Percentiles rank a stretch among this genome's conserved stretches.
phyloP scores from a whole-genome alignment of 495 filamentous ascomycete genomes.

The Hypoxylon fragiforme region DNA sequence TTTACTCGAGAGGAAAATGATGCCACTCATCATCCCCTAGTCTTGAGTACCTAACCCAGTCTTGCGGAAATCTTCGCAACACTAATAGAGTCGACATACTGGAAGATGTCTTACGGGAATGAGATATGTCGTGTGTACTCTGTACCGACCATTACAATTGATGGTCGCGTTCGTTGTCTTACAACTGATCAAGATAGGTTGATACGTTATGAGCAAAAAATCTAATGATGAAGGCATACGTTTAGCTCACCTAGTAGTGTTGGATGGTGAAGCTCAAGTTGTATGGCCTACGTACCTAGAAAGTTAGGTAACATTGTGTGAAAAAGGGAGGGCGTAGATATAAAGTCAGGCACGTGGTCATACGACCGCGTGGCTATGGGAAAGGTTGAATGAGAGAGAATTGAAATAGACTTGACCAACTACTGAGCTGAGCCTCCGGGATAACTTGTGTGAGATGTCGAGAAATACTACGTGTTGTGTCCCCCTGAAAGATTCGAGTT shows the following conservation, averaged over 20 bases:
- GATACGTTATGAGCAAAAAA: no score
- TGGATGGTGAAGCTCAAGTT: not conserved
- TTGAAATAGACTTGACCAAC: constrained; percentile 16
- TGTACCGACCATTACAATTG: not conserved
- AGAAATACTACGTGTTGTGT: no score
- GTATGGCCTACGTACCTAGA: no score
- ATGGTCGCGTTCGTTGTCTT: not conserved
- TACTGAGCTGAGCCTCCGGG: no score
- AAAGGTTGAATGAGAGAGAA: constrained; percentile 28
- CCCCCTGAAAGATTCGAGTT: no score
- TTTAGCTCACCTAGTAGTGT: constrained; percentile 1
- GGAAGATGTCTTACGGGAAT: not conserved
- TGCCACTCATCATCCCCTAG: not conserved
- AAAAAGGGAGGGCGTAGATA: constrained; percentile 6
- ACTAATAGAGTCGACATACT: not conserved
- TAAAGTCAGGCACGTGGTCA: constrained; percentile 16
- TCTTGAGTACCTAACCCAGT: no score
- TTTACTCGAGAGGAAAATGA: not conserved
- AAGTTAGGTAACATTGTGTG: constrained; percentile 1
- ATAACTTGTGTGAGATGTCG: not conserved
- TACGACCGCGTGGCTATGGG: constrained; percentile 21
- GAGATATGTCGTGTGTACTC: not conserved
- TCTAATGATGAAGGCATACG: constrained; percentile 4
- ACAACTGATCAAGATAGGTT: not conserved
- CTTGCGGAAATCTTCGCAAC: no score